Conservation (phyloP, 23 red algal species). For the Gracilaria caudata region DNA sequence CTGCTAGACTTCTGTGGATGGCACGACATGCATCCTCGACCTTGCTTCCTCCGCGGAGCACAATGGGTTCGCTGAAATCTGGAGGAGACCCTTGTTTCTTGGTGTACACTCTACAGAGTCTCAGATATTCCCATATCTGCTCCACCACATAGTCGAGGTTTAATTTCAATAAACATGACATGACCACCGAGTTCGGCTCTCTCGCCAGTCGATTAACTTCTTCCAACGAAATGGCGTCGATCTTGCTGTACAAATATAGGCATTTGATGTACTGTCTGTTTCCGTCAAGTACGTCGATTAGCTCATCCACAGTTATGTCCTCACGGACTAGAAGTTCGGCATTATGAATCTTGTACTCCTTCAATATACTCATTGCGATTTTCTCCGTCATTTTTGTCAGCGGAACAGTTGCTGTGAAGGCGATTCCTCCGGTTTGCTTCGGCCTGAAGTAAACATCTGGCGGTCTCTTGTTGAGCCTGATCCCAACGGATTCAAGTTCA, state of each 20-base stretch:
- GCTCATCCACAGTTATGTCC: conserved; percentile 90
- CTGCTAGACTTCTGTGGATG: conserved; percentile 86
- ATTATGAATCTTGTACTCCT: conserved; percentile 94
- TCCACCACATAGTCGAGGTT: conserved; percentile 94
- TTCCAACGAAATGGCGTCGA: conserved; percentile 92
- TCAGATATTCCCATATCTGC: conserved; percentile 87
- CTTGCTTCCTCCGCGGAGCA: conserved; percentile 78
- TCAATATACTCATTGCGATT: conserved; percentile 78
- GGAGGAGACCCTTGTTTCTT: conserved; percentile 85
- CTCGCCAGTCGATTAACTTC: conserved; percentile 88
- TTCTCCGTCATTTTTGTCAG: conserved; percentile 88
- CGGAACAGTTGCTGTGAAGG: conserved; percentile 86
- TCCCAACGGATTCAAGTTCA: conserved; percentile 93
- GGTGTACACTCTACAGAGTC: conserved; percentile 93
- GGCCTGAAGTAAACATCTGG: conserved; percentile 88
- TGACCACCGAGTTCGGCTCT: conserved; percentile 79
- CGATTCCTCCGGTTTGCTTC: conserved; percentile 88
- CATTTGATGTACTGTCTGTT: conserved; percentile 93
- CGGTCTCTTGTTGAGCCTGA: conserved; percentile 90
- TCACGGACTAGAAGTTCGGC: conserved; percentile 93
- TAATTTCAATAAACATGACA: conserved; percentile 82
- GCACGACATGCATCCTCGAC: conserved; percentile 89
- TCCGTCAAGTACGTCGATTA: conserved; percentile 97
- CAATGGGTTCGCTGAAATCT: conserved; percentile 90
- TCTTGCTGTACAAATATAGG: conserved; percentile 96